A percentile compares a stretch with the other conserved stretches of the same genome.
phyloP scores from a whole-genome alignment of 2,329 filamentous ascomycete species.

The Trichoderma simmonsii region DNA sequence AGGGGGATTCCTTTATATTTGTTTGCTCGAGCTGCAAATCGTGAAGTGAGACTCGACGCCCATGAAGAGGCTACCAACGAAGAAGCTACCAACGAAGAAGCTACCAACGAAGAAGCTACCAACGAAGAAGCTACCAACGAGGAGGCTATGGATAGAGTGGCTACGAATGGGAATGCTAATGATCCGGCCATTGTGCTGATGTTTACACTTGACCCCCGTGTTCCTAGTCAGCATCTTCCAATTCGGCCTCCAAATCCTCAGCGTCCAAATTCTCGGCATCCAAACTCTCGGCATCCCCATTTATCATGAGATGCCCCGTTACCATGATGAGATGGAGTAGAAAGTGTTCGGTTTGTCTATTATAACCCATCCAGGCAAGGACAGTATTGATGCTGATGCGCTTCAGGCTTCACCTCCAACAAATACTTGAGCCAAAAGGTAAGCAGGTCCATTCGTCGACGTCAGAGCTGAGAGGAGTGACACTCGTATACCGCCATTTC shows the following conservation, averaged over 20 bases:
- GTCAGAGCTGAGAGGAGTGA: neutral
- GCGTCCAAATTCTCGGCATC: too few relatives aligned
- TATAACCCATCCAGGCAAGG: neutral
- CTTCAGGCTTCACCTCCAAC: neutral
- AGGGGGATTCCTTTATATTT: neutral
- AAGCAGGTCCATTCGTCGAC: neutral
- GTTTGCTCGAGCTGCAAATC: neutral
- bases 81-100: neutral
- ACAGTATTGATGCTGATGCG: neutral
- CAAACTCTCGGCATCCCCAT: too few relatives aligned
- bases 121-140: too few relatives aligned
- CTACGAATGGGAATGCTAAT: too few relatives aligned
- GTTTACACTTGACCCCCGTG: too few relatives aligned
- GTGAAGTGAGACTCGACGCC: too few relatives aligned
- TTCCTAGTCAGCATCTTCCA: too few relatives aligned
- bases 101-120: neutral
- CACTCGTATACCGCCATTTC: neutral
- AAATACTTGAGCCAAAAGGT: neutral
- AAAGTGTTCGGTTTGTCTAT: neutral
- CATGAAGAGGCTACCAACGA: too few relatives aligned
- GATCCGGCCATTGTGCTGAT: too few relatives aligned
- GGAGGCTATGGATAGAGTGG: too few relatives aligned
- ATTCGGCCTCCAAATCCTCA: too few relatives aligned
- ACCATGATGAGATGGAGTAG: neutral
- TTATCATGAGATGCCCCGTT: too few relatives aligned